Conservation (phyloP, 2,329 filamentous ascomycete species). For the Zasmidium angulare region DNA sequence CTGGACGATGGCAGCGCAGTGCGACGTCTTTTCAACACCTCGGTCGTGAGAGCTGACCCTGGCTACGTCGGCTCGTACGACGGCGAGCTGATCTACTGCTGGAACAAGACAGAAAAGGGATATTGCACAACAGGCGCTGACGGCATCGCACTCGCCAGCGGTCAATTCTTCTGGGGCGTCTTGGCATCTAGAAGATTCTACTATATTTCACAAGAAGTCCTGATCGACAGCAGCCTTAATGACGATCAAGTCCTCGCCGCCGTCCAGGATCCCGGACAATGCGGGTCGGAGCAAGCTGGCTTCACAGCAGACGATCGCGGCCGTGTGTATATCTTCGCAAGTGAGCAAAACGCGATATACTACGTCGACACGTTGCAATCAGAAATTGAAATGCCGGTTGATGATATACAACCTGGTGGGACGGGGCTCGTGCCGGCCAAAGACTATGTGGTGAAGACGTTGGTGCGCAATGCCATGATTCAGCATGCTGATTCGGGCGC, state of each 20-base stretch:
- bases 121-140: constrained; percentile 27
- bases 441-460: constrained; percentile 42
- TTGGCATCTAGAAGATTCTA: constrained; percentile 44
- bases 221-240: constrained; percentile 34
- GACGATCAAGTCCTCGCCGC: constrained; percentile 39
- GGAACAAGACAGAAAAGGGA: constrained; percentile 27
- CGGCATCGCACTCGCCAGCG: constrained; percentile 40
- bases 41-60: constrained; percentile 40
- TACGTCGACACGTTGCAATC: constrained; percentile 42
- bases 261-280: constrained; percentile 42
- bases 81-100: constrained; percentile 28
- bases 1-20: constrained; percentile 37
- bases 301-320: constrained; percentile 45
- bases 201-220: constrained; percentile 38
- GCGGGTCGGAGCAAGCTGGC: constrained; percentile 43
- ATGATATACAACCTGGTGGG: constrained; percentile 36
- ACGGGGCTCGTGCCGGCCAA: constrained; percentile 34
- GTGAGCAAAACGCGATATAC: constrained; percentile 47
- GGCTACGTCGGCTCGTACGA: constrained; percentile 42
- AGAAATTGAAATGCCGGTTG: constrained; percentile 37
- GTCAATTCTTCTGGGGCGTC: constrained; percentile 46
- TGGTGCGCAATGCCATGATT: constrained; percentile 42
- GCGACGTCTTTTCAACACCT: constrained; percentile 41
- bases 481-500: constrained; percentile 46
- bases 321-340: constrained; percentile 42